Base-by-base conservation (phyloP, 129 eudicot genomes). In the Logfia minima region DNA sequence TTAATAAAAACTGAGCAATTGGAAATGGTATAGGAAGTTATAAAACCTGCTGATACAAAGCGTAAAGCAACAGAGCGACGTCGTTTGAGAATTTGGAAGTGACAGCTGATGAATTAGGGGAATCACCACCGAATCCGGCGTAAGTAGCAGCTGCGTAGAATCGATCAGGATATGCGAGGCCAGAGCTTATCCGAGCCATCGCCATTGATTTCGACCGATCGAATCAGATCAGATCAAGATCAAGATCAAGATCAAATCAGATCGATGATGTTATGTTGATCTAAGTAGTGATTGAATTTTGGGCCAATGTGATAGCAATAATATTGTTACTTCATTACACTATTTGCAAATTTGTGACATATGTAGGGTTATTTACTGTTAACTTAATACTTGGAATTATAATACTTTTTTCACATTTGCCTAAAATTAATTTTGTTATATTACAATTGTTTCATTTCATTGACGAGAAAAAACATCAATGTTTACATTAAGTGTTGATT, bases 131-230 rank as follows among this genome's bases (percentile, higher is more conserved):
- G 68, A 95, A 95, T 32, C 99, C 99, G 3, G 86, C 96, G 69
- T 95, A 95, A 34, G 92, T 24, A 22, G 99, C 94, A 14, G 99
- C 99, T 34, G 99, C 97, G 83, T 77, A 91, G 87, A 95, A 95
- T 66, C 99, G 87, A 77, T 91, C 96, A 3, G 99, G 99, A 66
- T 95, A 95, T 35, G 99, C 96, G 80, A 91, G 92, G 77, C 95
- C 96, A 75, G 96, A 77, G 82, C 79, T 83, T 37, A 82, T 89
- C 89, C 93, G 83, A 79, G 90, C 91, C 98, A 89, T 87, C 76
- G 84, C 87, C 87, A 77, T 81, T 17, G 14, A 8, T 35, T 37
- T 35, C 17, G 84, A 78, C 77, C 68, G 34, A 81, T 74, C 75
- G 52, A 51, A 43, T 63, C 41, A 68, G 68, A 69, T 60, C 66